Evolutionary conservation across 805 yeast genomes (phyloP), one percentile per base, ranked within the genome.

Genomic region (Metschnikowia arizonensis): DNA sequence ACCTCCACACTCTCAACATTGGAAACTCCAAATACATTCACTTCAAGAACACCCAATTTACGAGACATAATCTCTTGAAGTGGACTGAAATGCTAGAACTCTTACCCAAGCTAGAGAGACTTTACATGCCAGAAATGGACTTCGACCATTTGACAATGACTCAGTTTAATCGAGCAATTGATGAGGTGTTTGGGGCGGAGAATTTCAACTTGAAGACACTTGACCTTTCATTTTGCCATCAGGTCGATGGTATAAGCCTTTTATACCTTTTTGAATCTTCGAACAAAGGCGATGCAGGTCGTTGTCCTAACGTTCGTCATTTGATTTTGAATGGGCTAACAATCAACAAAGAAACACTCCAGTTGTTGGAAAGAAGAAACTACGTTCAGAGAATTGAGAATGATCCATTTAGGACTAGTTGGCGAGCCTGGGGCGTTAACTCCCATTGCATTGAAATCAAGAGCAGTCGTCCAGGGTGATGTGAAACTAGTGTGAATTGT

Each of bases 231-330:
- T 68, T 65, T 38, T 62, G 69, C 42, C 48, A 39, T 8, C 55
- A 48, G 39, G 55, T 71, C 2, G 67, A 63, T 41, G 76, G 76
- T 1, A 61, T 64, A n/a, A 73, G 73, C 1, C 51, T 71, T 9
- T 60, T 71, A 43, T 60, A 58, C 33, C 50, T 69, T 11, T 58
- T 69, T 28, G 54, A 55, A 44, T 48, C 49, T 15, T 35, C 49
- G 1, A 36, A 39, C 21, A 33, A 36, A 40, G 41, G 44, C 17
- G 35, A 31, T 24, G 41, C 24, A 25, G 46, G 48, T 14, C 47
- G 45, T 3, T 40, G 44, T 2, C 35, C 47, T 5, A 26, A 37
- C 3, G 24, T 19, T 12, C 26, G 23, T 11, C 24, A 33, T n/a
- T 28, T 52, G n/a, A 18, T 58, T 7, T 43, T 70, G 6, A 64